These are phyloP conservation scores for Amphibolis antarctica DNA, from an alignment of 106 monocot species.

Conservation along the genomic window DNA sequence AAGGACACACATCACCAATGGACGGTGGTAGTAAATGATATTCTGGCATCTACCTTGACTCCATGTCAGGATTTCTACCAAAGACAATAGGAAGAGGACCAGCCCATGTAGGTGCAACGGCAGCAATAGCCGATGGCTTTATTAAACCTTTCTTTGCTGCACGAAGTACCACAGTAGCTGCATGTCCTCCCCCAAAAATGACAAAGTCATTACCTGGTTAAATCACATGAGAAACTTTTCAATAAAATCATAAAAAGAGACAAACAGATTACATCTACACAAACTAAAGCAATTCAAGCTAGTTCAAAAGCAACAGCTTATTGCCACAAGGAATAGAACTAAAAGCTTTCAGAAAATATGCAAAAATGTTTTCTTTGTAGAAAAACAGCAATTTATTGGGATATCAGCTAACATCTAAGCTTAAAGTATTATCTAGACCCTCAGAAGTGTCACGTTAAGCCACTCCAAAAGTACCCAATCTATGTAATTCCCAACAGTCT, in stretches of 20 bases:
- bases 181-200: conserved; percentile 79
- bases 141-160: conserved; percentile 60
- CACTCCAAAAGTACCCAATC: too few species aligned
- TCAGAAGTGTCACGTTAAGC: too few species aligned
- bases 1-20: not conserved
- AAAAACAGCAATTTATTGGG: too few species aligned
- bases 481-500: too few species aligned
- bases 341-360: too few species aligned
- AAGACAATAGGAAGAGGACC: conserved; percentile 97
- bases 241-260: not conserved
- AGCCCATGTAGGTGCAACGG: conserved; percentile 97
- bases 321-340: too few species aligned
- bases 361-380: too few species aligned
- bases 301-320: too few species aligned
- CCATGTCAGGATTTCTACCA: conserved; percentile 78
- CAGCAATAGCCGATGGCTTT: conserved; percentile 55
- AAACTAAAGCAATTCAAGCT: too few species aligned
- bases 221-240: not conserved
- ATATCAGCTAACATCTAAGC: too few species aligned
- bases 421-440: too few species aligned
- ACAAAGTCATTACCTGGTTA: conserved; percentile 51
- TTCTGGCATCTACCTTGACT: conserved; percentile 48
- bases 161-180: conserved; percentile 70
- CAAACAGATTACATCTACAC: not conserved
- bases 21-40: not conserved